Evolutionary conservation across 148 eudicot species (phyloP).

Genomic region (Fagopyrum homotropicum): DNA sequence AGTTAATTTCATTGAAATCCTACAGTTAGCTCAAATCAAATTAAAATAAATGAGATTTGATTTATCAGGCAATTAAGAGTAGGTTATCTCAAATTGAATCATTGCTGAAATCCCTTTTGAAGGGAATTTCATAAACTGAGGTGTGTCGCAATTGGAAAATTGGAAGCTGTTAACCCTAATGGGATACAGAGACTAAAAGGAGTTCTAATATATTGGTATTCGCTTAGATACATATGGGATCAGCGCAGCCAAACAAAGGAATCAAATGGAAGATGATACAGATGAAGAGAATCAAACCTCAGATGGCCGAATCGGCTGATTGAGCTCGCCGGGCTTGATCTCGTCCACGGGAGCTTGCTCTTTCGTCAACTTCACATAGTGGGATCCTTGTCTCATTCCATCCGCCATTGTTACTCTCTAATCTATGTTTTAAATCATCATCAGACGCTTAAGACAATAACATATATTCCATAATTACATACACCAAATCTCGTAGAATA

Average conservation of each 20-base stretch:
- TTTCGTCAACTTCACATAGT: slow-evolving; percentile 12
- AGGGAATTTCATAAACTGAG: neutral
- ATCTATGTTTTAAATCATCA: neutral
- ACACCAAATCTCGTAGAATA: neutral
- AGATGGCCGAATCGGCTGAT: slow-evolving; percentile 82
- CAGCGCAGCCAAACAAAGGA: neutral
- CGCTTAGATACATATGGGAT: neutral
- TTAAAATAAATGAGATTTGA: too few relatives aligned
- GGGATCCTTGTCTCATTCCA: slow-evolving; percentile 11
- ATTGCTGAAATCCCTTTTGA: too few relatives aligned
- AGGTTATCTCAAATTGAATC: too few relatives aligned
- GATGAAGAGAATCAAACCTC: slow-evolving; percentile 38
- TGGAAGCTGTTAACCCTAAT: neutral
- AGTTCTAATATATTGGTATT: too few relatives aligned
- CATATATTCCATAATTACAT: neutral
- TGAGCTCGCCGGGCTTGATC: slow-evolving; percentile 83
- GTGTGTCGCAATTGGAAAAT: too few relatives aligned
- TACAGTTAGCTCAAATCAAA: too few relatives aligned
- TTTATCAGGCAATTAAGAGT: too few relatives aligned
- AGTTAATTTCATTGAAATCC: too few relatives aligned
- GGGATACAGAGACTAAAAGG: too few relatives aligned
- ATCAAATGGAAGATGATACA: neutral
- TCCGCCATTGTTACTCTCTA: neutral
- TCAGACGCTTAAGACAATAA: neutral
- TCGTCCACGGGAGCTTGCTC: slow-evolving; percentile 17